Evolutionary conservation across 257 asterid species (phyloP).

Genomic region (Solanum bukasovii): DNA sequence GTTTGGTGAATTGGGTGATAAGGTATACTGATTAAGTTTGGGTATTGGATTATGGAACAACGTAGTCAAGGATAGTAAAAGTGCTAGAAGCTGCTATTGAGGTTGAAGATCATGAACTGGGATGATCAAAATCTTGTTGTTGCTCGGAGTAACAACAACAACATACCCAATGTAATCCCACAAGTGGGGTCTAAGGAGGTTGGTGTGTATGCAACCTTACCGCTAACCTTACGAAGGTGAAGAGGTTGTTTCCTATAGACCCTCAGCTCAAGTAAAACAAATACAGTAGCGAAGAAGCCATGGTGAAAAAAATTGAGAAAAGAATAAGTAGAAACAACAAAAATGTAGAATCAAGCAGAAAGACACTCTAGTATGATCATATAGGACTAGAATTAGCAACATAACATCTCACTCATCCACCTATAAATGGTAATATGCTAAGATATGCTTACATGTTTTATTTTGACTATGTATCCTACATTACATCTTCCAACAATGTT

Average conservation of each 20-base stretch:
- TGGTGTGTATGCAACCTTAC: not conserved
- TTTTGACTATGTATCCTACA: not conserved
- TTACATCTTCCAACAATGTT: not conserved
- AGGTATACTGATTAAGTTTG: not conserved
- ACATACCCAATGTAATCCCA: not conserved
- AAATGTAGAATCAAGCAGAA: not conserved
- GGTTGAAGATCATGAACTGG: not conserved
- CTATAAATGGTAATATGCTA: not conserved
- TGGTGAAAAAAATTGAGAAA: not conserved
- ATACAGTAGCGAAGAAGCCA: not conserved
- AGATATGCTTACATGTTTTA: not conserved
- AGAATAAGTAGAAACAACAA: not conserved
- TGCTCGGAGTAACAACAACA: not conserved
- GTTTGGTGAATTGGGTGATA: not conserved
- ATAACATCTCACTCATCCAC: not conserved
- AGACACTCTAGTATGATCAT: not conserved
- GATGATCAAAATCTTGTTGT: not conserved
- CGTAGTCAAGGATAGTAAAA: not conserved
- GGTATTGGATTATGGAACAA: not conserved
- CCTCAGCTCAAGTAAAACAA: not conserved
- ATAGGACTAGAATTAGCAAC: not conserved
- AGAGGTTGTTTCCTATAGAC: not conserved
- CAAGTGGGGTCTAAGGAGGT: not conserved
- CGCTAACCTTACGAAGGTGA: not conserved
- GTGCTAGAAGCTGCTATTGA: not conserved